Base-by-base conservation (phyloP, 495 filamentous ascomycete genomes). In the Ascodesmis nigricans region DNA sequence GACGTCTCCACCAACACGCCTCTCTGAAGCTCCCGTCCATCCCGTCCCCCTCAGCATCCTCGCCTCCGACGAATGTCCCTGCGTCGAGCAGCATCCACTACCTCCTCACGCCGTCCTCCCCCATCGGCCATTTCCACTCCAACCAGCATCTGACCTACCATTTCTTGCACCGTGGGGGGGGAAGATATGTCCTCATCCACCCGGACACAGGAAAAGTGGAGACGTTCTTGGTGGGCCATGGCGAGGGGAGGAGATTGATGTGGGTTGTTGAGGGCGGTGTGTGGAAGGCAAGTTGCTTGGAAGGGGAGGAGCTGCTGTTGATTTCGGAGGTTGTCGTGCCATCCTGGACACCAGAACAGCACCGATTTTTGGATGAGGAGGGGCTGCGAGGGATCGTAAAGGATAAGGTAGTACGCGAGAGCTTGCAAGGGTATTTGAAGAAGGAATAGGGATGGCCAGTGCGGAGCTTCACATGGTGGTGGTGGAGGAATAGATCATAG, bases 271-370 rank as follows among this genome's bases (percentile, higher is more conserved):
- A 73, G 30, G 69, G 71, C 2, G 68, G 67, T 10, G 64, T 64
- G 42, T 76, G 59, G 47, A 76, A 74, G 44, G 63, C 62, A 6
- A 71, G 57, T 24, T 70, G 65, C 51, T 41, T 75, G 29, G 44
- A 45, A 16, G 57, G 43, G 14, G 55, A 47, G 17, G 54, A 51
- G 17, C 64, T 63, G 8, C 43, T 74, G 40, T 54, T 75, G 49
- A 75, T 78, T 44, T 69, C 63, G 23, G 69, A 77, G 59, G 66
- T 67, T 10, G 70, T 73, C 5, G 59, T 75, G 5, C 73, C 73
- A 1, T 71, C 71, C 0, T 78, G 74, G 40, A 69, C 74, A 44
- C 67, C 55, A 26, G 58, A 49, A 38, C 71, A 76, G 40, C 67
- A 76, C 49, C 68, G 72, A 39, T 75, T 75, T 41, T 45, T 74